Evolutionary conservation across 768 basidiomycete species (phyloP).

Genomic region (Lyophyllum semitale): DNA sequence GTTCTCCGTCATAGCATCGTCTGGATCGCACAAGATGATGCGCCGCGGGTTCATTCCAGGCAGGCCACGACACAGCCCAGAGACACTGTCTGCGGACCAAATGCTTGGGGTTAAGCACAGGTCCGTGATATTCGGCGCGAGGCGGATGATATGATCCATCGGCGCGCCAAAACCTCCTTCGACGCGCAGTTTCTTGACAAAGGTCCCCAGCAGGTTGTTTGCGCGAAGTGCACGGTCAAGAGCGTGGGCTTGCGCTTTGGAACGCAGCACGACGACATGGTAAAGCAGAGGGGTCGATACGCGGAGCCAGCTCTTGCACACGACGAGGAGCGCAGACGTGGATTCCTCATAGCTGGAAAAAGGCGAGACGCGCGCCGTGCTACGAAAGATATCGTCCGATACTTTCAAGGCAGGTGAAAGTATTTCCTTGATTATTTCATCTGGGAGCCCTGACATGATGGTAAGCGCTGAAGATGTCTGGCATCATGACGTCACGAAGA

Average conservation of each 20-base stretch:
- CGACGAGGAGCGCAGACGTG: slow-evolving; percentile 9
- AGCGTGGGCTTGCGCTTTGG: slow-evolving; percentile 20
- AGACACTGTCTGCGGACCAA: too few relatives aligned
- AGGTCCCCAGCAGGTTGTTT: slow-evolving; percentile 17
- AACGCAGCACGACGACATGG: slow-evolving; percentile 23
- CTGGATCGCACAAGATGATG: not conserved
- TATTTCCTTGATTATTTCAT: slow-evolving; percentile 14
- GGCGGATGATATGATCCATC: slow-evolving; percentile 10
- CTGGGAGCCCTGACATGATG: slow-evolving; percentile 3
- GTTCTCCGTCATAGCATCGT: not conserved
- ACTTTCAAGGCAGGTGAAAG: slow-evolving; percentile 7
- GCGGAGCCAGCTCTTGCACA: slow-evolving; percentile 25
- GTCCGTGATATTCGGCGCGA: slow-evolving; percentile 1
- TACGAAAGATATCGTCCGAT: slow-evolving; percentile 7
- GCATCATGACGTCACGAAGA: too few relatives aligned
- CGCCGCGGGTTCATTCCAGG: not conserved
- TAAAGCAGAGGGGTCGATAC: slow-evolving; percentile 25
- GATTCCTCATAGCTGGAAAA: slow-evolving; percentile 5
- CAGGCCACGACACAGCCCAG: not conserved
- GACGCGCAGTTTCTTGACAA: slow-evolving; percentile 26
- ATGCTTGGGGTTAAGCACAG: too few relatives aligned
- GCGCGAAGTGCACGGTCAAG: slow-evolving; percentile 15
- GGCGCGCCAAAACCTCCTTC: slow-evolving; percentile 20
- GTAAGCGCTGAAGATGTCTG: too few relatives aligned
- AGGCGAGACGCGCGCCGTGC: not conserved